phyloP scores from a whole-genome alignment of 352 stramenopile species.

The Phytophthora sp. region DNA sequence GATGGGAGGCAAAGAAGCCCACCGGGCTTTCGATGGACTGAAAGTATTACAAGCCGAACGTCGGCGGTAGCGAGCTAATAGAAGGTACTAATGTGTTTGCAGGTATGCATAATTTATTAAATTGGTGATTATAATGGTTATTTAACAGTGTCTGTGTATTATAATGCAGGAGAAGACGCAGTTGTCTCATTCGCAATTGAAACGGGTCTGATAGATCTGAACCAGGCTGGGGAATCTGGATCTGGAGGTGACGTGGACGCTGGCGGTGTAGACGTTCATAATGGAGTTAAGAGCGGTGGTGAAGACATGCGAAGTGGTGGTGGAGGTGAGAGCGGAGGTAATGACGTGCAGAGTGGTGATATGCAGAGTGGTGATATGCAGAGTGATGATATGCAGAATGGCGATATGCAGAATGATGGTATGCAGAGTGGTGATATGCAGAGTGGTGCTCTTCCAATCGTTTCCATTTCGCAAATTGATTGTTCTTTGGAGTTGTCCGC shows the following conservation, averaged over 20 bases:
- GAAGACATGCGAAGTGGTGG: too few species aligned
- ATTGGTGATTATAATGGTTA: too few species aligned
- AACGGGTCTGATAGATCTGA: not conserved
- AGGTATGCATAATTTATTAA: not conserved
- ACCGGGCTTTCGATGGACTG: not conserved
- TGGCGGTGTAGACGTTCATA: not conserved
- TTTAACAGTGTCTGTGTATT: not conserved
- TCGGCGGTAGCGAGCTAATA: not conserved
- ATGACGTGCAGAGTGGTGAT: too few species aligned
- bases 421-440: not conserved
- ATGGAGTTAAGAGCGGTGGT: not conserved
- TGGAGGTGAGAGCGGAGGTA: too few species aligned
- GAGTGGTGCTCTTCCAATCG: not conserved
- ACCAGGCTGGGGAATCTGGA: too few species aligned
- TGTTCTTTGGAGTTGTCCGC: not conserved
- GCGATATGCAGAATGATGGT: too few species aligned
- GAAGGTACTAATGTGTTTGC: not conserved
- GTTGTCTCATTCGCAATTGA: not conserved
- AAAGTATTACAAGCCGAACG: not conserved
- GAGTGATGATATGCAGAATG: too few species aligned
- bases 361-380: too few species aligned
- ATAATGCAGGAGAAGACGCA: not conserved
- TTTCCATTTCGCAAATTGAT: constrained; percentile 14
- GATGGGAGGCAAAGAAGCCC: constrained; percentile 3
- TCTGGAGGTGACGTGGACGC: not conserved